Conservation (phyloP, 2,329 filamentous ascomycete genomes). For the Nigrospora sphaerica region DNA sequence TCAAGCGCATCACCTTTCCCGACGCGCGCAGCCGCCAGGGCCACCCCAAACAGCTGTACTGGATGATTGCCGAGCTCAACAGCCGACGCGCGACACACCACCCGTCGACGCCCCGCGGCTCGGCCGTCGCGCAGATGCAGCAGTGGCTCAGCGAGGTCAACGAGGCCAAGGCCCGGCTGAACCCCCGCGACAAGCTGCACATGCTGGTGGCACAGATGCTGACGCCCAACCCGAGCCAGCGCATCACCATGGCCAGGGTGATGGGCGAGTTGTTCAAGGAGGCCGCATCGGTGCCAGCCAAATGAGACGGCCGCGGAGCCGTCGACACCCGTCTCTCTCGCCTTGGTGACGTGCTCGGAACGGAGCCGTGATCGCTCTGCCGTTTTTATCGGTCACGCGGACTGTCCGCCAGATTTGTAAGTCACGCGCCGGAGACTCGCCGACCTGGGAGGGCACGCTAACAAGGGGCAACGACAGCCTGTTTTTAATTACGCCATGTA, state of each 20-base stretch:
- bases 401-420: too few relatives aligned
- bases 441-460: too few relatives aligned
- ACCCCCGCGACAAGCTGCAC: slow-evolving; percentile 41
- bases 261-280: slow-evolving; percentile 32
- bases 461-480: too few relatives aligned
- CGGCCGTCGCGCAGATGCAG: slow-evolving; percentile 46
- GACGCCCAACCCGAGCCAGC: slow-evolving; percentile 39
- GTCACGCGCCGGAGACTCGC: too few relatives aligned
- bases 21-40: slow-evolving; percentile 41
- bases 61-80: slow-evolving; percentile 52
- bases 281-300: slow-evolving; percentile 13
- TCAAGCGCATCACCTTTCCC: slow-evolving; percentile 48
- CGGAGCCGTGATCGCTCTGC: too few relatives aligned
- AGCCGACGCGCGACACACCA: slow-evolving; percentile 21
- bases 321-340: too few relatives aligned
- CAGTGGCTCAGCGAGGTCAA: slow-evolving; percentile 48
- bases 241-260: slow-evolving; percentile 47
- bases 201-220: slow-evolving; percentile 47
- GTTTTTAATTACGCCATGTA: too few relatives aligned
- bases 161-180: slow-evolving; percentile 38
- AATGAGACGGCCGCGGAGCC: too few relatives aligned
- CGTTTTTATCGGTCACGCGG: too few relatives aligned
- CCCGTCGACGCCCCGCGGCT: slow-evolving; percentile 11
- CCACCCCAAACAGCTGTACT: slow-evolving; percentile 46
- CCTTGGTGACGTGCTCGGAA: too few relatives aligned